Conservation (phyloP, 2,329 filamentous ascomycete species). For the Alternaria panax region DNA sequence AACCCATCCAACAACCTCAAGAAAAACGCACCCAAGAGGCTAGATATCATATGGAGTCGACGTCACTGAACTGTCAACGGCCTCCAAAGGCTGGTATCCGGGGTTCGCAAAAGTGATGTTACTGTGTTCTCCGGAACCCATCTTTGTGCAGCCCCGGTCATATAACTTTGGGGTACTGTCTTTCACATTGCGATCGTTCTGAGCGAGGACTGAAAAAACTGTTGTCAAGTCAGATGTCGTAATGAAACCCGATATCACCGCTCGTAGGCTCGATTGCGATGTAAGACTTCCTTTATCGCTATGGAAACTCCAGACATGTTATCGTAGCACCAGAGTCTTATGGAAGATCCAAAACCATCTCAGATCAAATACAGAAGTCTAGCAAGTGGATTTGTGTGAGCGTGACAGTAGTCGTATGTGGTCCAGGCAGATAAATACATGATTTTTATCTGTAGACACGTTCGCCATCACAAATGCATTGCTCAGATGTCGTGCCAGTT, state of each 20-base stretch:
- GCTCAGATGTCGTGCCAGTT: neutral
- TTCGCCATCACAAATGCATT: neutral
- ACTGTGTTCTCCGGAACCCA: neutral
- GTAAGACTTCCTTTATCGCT: neutral
- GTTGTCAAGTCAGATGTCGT: neutral
- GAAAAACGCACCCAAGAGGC: constrained; percentile 43
- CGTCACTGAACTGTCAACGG: neutral
- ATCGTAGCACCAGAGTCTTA: neutral
- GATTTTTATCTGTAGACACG: neutral
- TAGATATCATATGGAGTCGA: constrained; percentile 47
- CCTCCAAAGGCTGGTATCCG: constrained; percentile 17
- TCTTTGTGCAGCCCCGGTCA: neutral
- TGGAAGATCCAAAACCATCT: neutral
- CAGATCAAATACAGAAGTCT: neutral
- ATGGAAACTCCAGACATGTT: neutral
- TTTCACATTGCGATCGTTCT: neutral
- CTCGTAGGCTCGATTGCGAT: neutral
- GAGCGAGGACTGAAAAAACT: neutral
- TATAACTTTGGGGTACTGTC: neutral
- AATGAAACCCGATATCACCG: neutral
- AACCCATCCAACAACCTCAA: constrained; percentile 15
- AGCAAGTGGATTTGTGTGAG: neutral
- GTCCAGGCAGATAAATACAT: neutral
- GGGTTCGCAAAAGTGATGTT: constrained; percentile 1
- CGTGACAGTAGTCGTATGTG: neutral